phyloP scores from a whole-genome alignment of 805 yeast species.

The Candida nemodendra region DNA sequence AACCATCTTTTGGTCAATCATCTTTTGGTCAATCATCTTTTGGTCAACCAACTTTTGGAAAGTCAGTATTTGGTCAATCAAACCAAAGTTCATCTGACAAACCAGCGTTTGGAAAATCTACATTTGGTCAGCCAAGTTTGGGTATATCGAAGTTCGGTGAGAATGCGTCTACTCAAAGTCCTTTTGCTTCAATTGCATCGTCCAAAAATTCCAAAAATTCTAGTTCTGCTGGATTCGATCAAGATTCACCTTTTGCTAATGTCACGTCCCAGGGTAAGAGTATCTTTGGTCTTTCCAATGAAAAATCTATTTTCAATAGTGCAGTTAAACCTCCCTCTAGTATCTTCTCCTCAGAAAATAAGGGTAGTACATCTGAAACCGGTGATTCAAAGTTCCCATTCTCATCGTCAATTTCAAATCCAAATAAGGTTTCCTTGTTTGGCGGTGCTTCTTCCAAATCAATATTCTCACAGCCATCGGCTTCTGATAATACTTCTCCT shows the following conservation, averaged over 20 bases:
- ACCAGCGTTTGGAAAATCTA: conserved; percentile 23
- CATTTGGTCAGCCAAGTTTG: conserved; percentile 13
- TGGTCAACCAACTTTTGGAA: conserved; percentile 22
- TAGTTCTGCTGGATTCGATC: not conserved
- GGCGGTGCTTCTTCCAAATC: not conserved
- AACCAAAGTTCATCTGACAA: conserved; percentile 16
- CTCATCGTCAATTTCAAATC: too few species aligned
- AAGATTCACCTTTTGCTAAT: not conserved
- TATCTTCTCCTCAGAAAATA: too few species aligned
- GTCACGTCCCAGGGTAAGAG: not conserved
- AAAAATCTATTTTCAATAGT: too few species aligned
- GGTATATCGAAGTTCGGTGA: not conserved
- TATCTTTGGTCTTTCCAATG: too few species aligned
- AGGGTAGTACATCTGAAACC: too few species aligned
- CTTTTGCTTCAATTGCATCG: not conserved
- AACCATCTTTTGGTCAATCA: conserved; percentile 21
- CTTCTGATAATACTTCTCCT: conserved; percentile 1
- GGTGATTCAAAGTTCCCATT: too few species aligned
- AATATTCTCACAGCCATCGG: too few species aligned
- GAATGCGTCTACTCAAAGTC: not conserved
- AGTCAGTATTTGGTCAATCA: conserved; percentile 21
- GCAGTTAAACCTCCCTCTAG: too few species aligned
- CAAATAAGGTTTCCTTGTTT: not conserved
- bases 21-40: conserved; percentile 13
- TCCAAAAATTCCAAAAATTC: not conserved